Conservation (phyloP, 1,139 yeast species). For the Yarrowia galli region DNA sequence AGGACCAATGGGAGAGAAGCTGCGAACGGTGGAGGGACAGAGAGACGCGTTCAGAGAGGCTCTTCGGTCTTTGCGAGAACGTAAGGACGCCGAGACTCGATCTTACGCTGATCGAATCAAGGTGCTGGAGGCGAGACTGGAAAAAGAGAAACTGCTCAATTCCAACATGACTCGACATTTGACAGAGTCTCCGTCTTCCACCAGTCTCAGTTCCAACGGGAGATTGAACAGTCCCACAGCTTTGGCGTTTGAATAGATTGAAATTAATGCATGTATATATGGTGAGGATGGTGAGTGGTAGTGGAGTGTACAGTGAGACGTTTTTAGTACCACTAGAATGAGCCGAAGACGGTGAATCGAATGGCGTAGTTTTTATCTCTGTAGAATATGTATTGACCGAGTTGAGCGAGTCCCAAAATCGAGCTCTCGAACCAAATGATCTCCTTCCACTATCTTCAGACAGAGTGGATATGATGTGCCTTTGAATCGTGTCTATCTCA, state of each 20-base stretch:
- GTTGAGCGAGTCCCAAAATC: too few relatives aligned
- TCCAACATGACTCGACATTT: conserved; percentile 29
- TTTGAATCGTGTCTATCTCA: too few relatives aligned
- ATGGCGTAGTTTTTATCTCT: too few relatives aligned
- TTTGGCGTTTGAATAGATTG: conserved; percentile 4
- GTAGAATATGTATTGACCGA: too few relatives aligned
- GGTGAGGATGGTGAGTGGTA: too few relatives aligned
- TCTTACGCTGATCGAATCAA: conserved; percentile 48
- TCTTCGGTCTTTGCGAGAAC: conserved; percentile 50
- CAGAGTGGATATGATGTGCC: too few relatives aligned
- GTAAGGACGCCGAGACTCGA: conserved; percentile 52
- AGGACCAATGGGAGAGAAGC: conserved; percentile 51
- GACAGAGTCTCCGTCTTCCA: conserved; percentile 23
- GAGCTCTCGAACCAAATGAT: too few relatives aligned
- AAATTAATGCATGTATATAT: conserved; percentile 28
- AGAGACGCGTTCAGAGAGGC: conserved; percentile 56
- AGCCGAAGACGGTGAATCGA: too few relatives aligned
- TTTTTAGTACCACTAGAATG: too few relatives aligned
- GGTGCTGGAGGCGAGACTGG: conserved; percentile 48
- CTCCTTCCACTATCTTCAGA: too few relatives aligned
- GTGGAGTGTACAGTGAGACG: too few relatives aligned
- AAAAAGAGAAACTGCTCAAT: conserved; percentile 44
- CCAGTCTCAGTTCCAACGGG: not conserved
- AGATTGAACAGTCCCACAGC: conserved; percentile 23
- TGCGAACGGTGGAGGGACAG: conserved; percentile 52